Conservation (phyloP, 208 protist species). For the Leishmania lainsoni region DNA sequence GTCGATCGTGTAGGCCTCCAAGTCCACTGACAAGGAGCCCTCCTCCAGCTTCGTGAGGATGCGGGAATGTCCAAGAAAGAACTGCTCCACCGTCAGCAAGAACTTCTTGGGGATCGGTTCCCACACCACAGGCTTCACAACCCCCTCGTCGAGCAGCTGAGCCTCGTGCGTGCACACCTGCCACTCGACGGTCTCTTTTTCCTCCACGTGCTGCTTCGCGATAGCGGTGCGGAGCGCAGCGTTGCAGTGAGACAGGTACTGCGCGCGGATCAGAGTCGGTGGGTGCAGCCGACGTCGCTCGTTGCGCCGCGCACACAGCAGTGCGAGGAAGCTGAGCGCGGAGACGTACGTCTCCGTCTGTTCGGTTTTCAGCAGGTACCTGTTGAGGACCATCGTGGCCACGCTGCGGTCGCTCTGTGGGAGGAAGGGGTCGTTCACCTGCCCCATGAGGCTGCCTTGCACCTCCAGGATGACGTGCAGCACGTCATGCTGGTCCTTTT, state of each 20-base stretch:
- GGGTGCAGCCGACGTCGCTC: constrained; percentile 70
- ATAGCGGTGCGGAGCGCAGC: constrained; percentile 58
- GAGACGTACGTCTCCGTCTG: constrained; percentile 38
- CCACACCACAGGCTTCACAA: constrained; percentile 81
- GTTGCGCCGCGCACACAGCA: constrained; percentile 55
- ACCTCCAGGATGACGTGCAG: constrained; percentile 75
- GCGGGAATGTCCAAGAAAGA: constrained; percentile 68
- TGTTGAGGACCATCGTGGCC: constrained; percentile 60
- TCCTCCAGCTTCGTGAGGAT: constrained; percentile 55
- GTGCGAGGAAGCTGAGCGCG: constrained; percentile 44
- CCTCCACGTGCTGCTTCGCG: constrained; percentile 70
- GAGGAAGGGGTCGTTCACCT: constrained; percentile 50
- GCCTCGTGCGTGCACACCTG: constrained; percentile 72
- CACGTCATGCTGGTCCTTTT: constrained; percentile 60
- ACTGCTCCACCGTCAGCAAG: constrained; percentile 61
- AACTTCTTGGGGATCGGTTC: constrained; percentile 73
- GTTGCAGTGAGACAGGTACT: constrained; percentile 82
- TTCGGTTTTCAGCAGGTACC: constrained; percentile 50
- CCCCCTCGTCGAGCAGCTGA: constrained; percentile 74
- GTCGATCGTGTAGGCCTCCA: constrained; percentile 63
- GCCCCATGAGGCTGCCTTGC: constrained; percentile 66
- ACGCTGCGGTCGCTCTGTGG: constrained; percentile 74
- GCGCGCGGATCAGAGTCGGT: constrained; percentile 68
- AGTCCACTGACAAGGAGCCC: constrained; percentile 46
- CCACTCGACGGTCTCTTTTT: constrained; percentile 73